These are phyloP conservation scores for Melaleuca quinquenervia DNA, from an alignment of 345 rosid species.

Conservation along the genomic window DNA sequence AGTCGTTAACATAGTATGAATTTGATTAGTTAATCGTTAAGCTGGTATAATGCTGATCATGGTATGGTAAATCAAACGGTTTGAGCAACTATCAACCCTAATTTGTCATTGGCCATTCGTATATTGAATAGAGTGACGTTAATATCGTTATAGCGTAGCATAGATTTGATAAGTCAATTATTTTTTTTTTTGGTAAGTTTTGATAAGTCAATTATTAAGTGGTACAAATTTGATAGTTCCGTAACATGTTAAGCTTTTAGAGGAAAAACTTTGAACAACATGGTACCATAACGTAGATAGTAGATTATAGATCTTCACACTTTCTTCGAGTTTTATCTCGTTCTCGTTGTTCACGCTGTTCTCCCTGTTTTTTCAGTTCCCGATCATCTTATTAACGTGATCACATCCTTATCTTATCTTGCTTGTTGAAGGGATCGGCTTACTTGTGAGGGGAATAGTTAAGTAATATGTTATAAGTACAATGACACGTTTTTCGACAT, in stretches of 20 bases:
- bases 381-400: background rate
- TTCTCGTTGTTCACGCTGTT: background rate
- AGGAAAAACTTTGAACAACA: background rate
- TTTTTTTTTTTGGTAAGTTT: too few relatives aligned
- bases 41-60: too few relatives aligned
- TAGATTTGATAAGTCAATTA: background rate
- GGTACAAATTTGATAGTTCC: background rate
- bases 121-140: background rate
- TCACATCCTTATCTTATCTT: too few relatives aligned
- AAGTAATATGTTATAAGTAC: background rate
- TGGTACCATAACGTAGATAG: background rate
- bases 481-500: background rate
- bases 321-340: background rate
- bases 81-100: fast-evolving
- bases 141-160: background rate
- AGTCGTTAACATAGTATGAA: too few relatives aligned
- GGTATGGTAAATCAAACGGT: background rate
- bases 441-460: background rate
- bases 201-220: background rate
- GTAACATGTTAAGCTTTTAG: background rate
- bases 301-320: background rate
- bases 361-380: background rate
- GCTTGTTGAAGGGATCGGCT: background rate
- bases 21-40: too few relatives aligned
- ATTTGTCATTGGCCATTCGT: background rate